Evolutionary conservation across 73 alveolate genomes (phyloP).

Genomic region (Paramecium tetraurelia): DNA sequence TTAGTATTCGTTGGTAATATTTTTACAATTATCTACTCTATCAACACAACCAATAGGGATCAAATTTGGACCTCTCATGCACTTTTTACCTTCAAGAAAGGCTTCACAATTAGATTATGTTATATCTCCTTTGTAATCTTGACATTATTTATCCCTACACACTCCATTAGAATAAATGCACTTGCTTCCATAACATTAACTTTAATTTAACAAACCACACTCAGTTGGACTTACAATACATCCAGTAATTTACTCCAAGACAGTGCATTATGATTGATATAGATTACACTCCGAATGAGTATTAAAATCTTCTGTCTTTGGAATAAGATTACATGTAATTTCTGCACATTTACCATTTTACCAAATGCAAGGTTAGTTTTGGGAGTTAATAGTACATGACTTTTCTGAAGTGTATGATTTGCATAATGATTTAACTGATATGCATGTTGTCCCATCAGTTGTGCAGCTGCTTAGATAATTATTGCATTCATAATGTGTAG

Average conservation of each 20-base stretch:
- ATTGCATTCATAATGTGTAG: not conserved
- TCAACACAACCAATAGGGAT: not conserved
- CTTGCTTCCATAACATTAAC: not conserved
- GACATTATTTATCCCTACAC: not conserved
- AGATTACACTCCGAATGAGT: not conserved
- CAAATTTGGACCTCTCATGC: not conserved
- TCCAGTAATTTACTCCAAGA: not conserved
- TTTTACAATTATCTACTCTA: not conserved
- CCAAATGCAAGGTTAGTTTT: not conserved
- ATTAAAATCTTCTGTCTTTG: not conserved
- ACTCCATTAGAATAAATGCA: not conserved
- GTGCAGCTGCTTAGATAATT: not conserved
- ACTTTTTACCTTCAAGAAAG: not conserved
- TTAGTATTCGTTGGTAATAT: not conserved
- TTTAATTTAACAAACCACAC: not conserved
- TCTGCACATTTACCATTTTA: not conserved
- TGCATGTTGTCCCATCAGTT: not conserved
- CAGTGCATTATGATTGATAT: not conserved
- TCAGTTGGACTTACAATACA: not conserved
- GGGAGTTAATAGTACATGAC: not conserved
- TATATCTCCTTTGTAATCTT: not conserved
- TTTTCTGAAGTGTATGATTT: not conserved
- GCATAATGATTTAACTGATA: not conserved
- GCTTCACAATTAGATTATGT: not conserved
- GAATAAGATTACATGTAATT: not conserved